Conservation (phyloP, 75 land plant species). For the Pseudotsuga menziesii region DNA sequence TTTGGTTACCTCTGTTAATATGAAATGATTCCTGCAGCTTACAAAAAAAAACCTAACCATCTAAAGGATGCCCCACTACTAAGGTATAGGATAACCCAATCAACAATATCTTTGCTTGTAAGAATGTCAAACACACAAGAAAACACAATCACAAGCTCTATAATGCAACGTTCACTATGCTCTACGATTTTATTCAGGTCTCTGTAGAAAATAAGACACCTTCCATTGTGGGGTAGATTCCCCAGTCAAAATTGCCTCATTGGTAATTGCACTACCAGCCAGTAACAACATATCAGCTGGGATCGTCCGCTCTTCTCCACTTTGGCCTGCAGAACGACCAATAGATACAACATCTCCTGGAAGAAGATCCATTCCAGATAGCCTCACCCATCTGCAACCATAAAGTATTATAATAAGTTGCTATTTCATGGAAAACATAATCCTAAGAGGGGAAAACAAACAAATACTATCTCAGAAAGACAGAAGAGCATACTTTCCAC, state of each 20-base stretch:
- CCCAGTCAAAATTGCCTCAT: conserved; percentile 99
- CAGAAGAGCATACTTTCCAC: conserved; percentile 82
- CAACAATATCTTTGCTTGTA: neutral
- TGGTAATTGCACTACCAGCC: conserved; percentile 89
- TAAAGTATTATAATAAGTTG: neutral
- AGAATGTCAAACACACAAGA: too few species aligned
- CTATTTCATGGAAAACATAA: neutral
- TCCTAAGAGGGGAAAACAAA: neutral
- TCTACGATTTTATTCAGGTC: neutral
- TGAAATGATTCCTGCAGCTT: too few species aligned
- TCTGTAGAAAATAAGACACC: conserved; percentile 30
- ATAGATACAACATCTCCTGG: conserved; percentile 98
- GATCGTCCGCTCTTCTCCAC: conserved; percentile 86
- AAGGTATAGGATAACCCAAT: neutral
- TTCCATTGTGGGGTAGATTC: conserved; percentile 99
- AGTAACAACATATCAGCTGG: conserved; percentile 96
- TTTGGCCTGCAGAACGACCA: conserved; percentile 72
- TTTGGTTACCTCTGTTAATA: too few species aligned
- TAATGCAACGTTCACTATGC: neutral
- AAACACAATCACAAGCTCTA: neutral
- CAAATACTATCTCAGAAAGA: neutral
- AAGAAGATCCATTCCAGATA: conserved; percentile 86
- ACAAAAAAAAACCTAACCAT: neutral
- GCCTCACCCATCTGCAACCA: conserved; percentile 78
- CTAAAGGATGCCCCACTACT: neutral